Base-by-base conservation (phyloP, 441 rosid species). In the Euphorbia celastroides region DNA sequence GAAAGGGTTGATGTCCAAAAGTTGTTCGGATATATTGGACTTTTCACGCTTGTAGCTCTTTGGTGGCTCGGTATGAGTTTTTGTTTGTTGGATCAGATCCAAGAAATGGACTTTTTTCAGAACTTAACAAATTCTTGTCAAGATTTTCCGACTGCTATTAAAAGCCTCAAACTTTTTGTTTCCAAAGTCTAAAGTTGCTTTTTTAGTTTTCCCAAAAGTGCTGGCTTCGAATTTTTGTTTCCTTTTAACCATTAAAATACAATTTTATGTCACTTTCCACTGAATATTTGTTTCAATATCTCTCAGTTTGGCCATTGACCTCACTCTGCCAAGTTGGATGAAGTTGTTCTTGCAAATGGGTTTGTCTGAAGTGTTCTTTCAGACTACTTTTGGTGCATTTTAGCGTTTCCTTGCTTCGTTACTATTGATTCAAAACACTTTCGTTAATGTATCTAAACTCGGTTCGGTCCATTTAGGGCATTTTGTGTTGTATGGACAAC, bases 11-110 rank as follows among this genome's bases (percentile, higher is more conserved):
- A 92, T 72, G 92, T 94, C 71, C 99, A 94, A 74, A 94, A 92
- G 88, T 76, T 94, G 77, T 94, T 94, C 66, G 99, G 99, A 56
- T 94, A 90, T 72, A 86, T 94, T 38, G 99, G 99, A 67, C 72
- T 94, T 71, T 94, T 94, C 77, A 94, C 98, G 5, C 90, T 94
- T 72, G 89, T 94, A 72, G 91, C 98, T 66, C 90, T 94, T 26
- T 94, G 99, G 99, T 94, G 99, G 99, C 96, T 94, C 64, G 87
- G 99, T 92, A 86, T 84, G 85, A 63, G 42, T 59, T n/a, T n/a
- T n/a, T n/a, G n/a, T n/a, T n/a, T n/a, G n/a, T n/a, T n/a, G n/a
- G n/a, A n/a, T n/a, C n/a, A 38, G 38, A 34, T 34, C 9, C 38
- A 34, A 34, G 38, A 34, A 34, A 34, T 34, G 38, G 38, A 3